phyloP scores from a whole-genome alignment of 2,329 filamentous ascomycete species.

The Nemania abortiva region DNA sequence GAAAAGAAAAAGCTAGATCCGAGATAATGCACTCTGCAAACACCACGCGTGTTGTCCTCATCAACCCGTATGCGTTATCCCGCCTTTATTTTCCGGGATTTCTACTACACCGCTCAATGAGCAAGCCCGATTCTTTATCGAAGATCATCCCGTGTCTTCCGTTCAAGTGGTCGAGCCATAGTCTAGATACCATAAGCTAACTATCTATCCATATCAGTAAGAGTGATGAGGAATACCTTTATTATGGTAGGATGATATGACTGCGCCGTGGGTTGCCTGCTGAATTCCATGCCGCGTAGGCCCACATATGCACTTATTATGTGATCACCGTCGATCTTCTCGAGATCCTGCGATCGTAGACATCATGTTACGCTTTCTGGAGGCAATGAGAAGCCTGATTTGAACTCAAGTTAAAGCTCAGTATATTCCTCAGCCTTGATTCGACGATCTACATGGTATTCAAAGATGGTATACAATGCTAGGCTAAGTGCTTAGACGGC shows the following conservation, averaged over 20 bases:
- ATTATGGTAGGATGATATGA: not conserved
- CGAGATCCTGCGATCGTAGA: not conserved
- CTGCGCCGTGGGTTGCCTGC: no score
- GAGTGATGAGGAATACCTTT: not conserved
- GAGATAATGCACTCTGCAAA: conserved; percentile 11
- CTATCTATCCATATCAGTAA: not conserved
- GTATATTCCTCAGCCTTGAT: not conserved
- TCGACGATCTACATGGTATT: not conserved
- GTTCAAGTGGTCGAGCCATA: not conserved
- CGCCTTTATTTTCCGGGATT: not conserved
- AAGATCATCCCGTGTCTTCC: not conserved
- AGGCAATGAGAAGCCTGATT: not conserved
- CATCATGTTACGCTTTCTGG: not conserved
- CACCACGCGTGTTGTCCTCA: not conserved
- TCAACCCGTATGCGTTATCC: not conserved
- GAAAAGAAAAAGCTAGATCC: not conserved
- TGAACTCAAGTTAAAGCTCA: not conserved
- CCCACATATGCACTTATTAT: not conserved
- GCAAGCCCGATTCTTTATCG: not conserved
- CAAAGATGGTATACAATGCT: no score
- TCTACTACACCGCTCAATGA: not conserved
- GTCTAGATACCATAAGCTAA: not conserved
- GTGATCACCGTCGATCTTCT: not conserved
- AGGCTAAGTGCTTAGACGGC: no score
- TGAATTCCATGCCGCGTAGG: not conserved